Evolutionary conservation across 108 stramenopile species (phyloP).

Genomic region (Pseudonitzschia delicatissima): DNA sequence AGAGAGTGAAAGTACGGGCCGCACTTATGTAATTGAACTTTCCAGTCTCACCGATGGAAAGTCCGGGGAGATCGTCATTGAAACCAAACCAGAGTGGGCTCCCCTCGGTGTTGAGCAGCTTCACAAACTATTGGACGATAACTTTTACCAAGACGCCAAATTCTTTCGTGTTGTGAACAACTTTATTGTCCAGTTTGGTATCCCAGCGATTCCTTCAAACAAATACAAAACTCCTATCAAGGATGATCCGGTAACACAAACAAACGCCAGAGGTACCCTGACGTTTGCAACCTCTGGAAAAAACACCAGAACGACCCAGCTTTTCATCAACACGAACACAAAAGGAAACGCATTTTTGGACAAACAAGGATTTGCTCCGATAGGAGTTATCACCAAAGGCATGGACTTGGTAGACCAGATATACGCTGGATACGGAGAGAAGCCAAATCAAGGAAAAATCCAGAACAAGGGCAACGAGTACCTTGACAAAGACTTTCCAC

Average conservation of each 20-base stretch:
- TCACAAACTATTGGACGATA: slow-evolving; percentile 46
- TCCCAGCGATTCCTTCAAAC: slow-evolving; percentile 56
- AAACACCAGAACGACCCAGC: slow-evolving; percentile 83
- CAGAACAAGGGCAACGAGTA: slow-evolving; percentile 58
- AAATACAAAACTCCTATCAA: slow-evolving; percentile 39
- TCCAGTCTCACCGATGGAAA: slow-evolving; percentile 23
- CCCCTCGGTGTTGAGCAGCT: slow-evolving; percentile 77
- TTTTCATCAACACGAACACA: slow-evolving; percentile 84
- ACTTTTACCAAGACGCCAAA: slow-evolving; percentile 67
- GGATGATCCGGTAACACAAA: slow-evolving; percentile 81
- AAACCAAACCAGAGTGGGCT: slow-evolving; percentile 63
- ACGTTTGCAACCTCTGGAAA: slow-evolving; percentile 81
- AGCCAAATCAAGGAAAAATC: slow-evolving; percentile 63
- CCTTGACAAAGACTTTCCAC: slow-evolving; percentile 59
- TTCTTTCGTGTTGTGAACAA: slow-evolving; percentile 69
- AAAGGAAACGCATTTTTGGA: slow-evolving; percentile 75
- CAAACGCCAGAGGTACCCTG: slow-evolving; percentile 77
- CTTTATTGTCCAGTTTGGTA: slow-evolving; percentile 89
- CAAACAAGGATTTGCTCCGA: slow-evolving; percentile 79
- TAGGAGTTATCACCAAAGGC: slow-evolving; percentile 73
- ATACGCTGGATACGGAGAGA: slow-evolving; percentile 68
- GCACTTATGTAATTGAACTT: slow-evolving; percentile 24
- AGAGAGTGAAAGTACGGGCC: background rate
- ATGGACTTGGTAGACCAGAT: slow-evolving; percentile 77
- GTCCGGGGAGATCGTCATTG: slow-evolving; percentile 49